Evolutionary conservation across 2,329 filamentous ascomycete genomes (phyloP).

Genomic region (Annulohypoxylon truncatum): DNA sequence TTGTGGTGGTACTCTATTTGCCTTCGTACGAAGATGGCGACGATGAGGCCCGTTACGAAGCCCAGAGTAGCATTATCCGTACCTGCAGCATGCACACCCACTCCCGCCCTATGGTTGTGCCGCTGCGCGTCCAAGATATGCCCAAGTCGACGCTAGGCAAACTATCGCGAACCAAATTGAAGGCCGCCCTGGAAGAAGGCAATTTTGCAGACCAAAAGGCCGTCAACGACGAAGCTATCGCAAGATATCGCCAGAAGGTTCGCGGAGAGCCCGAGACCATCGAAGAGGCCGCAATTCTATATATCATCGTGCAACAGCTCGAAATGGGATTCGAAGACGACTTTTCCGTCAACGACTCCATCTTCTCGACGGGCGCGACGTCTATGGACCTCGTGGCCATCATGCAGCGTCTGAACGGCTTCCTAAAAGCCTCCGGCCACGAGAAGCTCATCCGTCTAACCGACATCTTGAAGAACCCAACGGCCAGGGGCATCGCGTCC

Average conservation of each 20-base stretch:
- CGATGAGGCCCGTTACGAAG: slow-evolving; percentile 14
- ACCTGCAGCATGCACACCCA: slow-evolving; percentile 19
- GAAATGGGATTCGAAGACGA: slow-evolving; percentile 15
- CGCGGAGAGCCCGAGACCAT: slow-evolving; percentile 14
- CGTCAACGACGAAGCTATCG: slow-evolving; percentile 12
- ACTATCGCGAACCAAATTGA: slow-evolving; percentile 20
- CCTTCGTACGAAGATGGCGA: slow-evolving; percentile 8
- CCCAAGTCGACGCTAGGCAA: slow-evolving; percentile 25
- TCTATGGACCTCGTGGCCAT: slow-evolving; percentile 22
- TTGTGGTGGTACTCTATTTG: slow-evolving; percentile 49
- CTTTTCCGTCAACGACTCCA: slow-evolving; percentile 24
- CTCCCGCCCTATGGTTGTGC: slow-evolving; percentile 15
- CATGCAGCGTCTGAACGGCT: slow-evolving; percentile 17
- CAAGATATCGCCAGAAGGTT: slow-evolving; percentile 13
- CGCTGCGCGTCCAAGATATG: slow-evolving; percentile 1
- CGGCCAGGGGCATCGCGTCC: slow-evolving; percentile 9
- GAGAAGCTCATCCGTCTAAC: slow-evolving; percentile 15
- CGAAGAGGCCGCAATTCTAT: slow-evolving; percentile 17
- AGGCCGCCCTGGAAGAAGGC: slow-evolving; percentile 12
- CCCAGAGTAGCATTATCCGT: slow-evolving; percentile 15
- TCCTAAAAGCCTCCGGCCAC: slow-evolving; percentile 8
- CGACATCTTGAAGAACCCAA: slow-evolving; percentile 17
- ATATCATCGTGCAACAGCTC: slow-evolving; percentile 12
- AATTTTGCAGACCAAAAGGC: slow-evolving; percentile 17
- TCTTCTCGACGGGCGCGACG: slow-evolving; percentile 17